Evolutionary conservation across 2,329 filamentous ascomycete genomes (phyloP), one percentile per base, ranked within the genome.

Genomic region (Aspergillus aculeatus): DNA sequence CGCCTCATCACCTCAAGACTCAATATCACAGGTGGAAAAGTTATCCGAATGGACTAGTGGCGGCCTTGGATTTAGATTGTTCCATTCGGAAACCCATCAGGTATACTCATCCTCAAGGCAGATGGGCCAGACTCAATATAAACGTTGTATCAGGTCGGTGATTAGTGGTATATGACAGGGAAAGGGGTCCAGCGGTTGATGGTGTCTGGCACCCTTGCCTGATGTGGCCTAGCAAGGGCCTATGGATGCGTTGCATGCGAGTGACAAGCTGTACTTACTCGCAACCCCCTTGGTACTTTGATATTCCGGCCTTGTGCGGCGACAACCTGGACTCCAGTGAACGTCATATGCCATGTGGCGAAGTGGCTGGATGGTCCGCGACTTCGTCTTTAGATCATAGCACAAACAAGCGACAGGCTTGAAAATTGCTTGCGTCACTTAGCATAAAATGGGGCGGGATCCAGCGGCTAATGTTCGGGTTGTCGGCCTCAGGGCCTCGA

Each of bases 21-120:
- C 32, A 23, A 51, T 32, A 41, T 54, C 38, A 59, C 59, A 57
- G 59, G 61, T 51, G 61, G 61, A 59, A 61, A 47, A 53, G 23
- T 51, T 41, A 16, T 29, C 61, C 61, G 59, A 23, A 41, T 44
- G 23, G 11, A 41, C 38, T 57, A 35, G 31, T 24, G 29, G n/a
- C n/a, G 5, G 54, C 23, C 21, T 21, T 35, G 31, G 47, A 47
- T 26, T 35, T 23, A 54, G 16, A 23, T n/a, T 35, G 11, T 11
- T 24, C n/a, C 47, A 38, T 26, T 47, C 5, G 4, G 4, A 48
- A 16, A n/a, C 29, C 41, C 26, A 54, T 44, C 52, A 48, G 14
- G 47, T 29, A 54, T 23, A 44, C 38, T 44, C 3, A 44, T 19
- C 16, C 16, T 19, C 38, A 44, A 5, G 16, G 6, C 16, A 14